Evolutionary conservation across 2,329 filamentous ascomycete genomes (phyloP).

Genomic region (Scedosporium minutisporum): DNA sequence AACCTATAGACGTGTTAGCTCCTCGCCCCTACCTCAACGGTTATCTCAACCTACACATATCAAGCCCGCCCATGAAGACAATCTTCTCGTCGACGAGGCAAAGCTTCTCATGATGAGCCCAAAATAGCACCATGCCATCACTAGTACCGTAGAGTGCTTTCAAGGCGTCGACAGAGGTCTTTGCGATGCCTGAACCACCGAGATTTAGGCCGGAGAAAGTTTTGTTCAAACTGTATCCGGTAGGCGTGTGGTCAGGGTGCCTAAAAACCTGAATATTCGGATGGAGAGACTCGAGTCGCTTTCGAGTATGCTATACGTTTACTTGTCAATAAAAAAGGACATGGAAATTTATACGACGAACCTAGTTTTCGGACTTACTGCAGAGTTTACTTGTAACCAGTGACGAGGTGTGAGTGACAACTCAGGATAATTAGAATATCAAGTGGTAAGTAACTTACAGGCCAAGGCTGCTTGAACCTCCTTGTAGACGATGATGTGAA

Average conservation of each 20-base stretch:
- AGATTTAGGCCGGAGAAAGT: slow-evolving; percentile 38
- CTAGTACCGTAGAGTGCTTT: slow-evolving; percentile 74
- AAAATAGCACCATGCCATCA: slow-evolving; percentile 76
- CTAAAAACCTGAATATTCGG: slow-evolving; percentile 82
- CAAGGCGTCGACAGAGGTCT: slow-evolving; percentile 61
- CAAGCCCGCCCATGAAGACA: slow-evolving; percentile 86
- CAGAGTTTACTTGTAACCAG: slow-evolving; percentile 16
- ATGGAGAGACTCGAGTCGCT: slow-evolving; percentile 65
- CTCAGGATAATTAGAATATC: no score
- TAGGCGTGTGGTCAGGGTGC: slow-evolving; percentile 80
- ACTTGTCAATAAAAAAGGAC: not conserved
- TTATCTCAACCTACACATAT: slow-evolving; percentile 51
- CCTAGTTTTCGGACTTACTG: not conserved
- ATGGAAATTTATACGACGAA: no score
- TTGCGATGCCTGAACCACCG: slow-evolving; percentile 45
- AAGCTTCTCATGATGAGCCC: slow-evolving; percentile 91
- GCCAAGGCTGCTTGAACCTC: slow-evolving; percentile 77
- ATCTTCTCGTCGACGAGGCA: slow-evolving; percentile 68
- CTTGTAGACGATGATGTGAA: slow-evolving; percentile 87
- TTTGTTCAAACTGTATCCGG: slow-evolving; percentile 55
- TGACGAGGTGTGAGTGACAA: not conserved
- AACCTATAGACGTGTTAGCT: slow-evolving; percentile 33
- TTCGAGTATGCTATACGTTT: slow-evolving; percentile 62
- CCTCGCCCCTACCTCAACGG: not conserved
- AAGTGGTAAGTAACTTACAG: slow-evolving; percentile 41